Percentiles rank a stretch among this genome's conserved stretches.
Evolutionary conservation across 352 stramenopile species (phyloP).

Genomic region (Phytophthora pini): DNA sequence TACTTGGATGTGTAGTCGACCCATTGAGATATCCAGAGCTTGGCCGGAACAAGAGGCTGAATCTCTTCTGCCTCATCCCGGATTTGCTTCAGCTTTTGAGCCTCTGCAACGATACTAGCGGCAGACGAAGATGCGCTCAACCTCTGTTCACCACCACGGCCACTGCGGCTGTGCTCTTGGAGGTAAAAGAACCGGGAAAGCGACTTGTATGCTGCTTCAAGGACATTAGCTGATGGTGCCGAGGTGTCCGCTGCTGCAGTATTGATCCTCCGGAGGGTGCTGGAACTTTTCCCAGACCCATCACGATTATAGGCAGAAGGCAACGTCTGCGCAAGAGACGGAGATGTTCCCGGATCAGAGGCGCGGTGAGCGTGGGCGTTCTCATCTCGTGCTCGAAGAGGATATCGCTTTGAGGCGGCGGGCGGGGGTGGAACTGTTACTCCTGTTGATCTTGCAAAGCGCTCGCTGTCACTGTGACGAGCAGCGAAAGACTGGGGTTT

Average conservation of each 20-base stretch:
- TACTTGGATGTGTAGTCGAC: conserved; percentile 99
- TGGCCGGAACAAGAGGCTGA: conserved; percentile 41
- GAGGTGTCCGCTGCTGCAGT: conserved; percentile 15
- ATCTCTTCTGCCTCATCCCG: conserved; percentile 55
- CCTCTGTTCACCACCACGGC: conserved; percentile 42
- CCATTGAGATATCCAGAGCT: conserved; percentile 96
- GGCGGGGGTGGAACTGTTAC: conserved; percentile 27
- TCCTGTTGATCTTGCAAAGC: conserved; percentile 31
- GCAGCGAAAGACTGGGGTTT: conserved; percentile 40
- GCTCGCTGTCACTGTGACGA: conserved; percentile 33
- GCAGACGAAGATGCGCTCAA: conserved; percentile 69
- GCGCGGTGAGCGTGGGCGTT: conserved; percentile 36
- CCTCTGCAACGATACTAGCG: conserved; percentile 60
- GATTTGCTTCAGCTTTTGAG: conserved; percentile 73
- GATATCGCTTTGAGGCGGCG: conserved; percentile 40
- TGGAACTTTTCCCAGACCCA: conserved; percentile 18
- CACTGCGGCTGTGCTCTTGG: conserved; percentile 49
- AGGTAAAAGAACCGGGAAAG: conserved; percentile 74
- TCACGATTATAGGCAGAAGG: conserved; percentile 32
- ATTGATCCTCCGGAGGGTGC: conserved; percentile 14
- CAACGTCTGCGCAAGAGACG: conserved; percentile 19
- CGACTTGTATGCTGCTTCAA: conserved; percentile 63
- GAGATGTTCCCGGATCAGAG: conserved; percentile 35
- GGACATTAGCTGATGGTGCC: conserved; percentile 31
- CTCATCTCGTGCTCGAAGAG: conserved; percentile 44